A percentile compares a stretch with the other conserved stretches of the same genome.
Evolutionary conservation across 139 green algal species (phyloP).

Genomic region (Chlorella sp.): DNA sequence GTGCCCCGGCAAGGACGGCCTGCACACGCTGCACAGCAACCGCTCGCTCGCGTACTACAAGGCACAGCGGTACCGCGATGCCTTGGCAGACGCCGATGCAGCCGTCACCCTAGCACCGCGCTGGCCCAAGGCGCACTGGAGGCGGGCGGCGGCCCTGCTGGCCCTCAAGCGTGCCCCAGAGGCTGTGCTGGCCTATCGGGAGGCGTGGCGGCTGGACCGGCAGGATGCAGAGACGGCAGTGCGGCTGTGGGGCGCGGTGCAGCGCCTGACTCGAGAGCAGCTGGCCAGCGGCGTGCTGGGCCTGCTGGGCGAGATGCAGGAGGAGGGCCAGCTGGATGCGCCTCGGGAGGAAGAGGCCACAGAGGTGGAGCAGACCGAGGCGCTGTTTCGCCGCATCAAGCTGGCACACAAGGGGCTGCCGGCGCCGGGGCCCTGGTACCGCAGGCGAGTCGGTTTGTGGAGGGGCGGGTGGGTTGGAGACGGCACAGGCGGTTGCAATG

Average conservation of each 20-base stretch:
- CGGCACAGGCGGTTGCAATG: not conserved
- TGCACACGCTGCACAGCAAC: slow-evolving; percentile 44
- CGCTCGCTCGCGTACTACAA: slow-evolving; percentile 46
- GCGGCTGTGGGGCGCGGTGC: slow-evolving; percentile 43
- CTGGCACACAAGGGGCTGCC: slow-evolving; percentile 7
- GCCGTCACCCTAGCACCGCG: slow-evolving; percentile 2
- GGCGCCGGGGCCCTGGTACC: slow-evolving; percentile 39
- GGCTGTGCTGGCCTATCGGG: slow-evolving; percentile 42
- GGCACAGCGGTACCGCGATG: slow-evolving; percentile 37
- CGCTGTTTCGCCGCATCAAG: slow-evolving; percentile 36
- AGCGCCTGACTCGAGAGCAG: slow-evolving; percentile 50
- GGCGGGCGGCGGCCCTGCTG: slow-evolving; percentile 41
- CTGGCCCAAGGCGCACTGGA: slow-evolving; percentile 58
- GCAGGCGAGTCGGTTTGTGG: not conserved
- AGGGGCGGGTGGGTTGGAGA: not conserved
- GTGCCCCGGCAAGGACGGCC: not conserved
- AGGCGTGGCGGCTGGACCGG: slow-evolving; percentile 23
- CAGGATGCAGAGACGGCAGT: slow-evolving; percentile 25
- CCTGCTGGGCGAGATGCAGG: slow-evolving; percentile 26
- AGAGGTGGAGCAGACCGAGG: slow-evolving; percentile 33
- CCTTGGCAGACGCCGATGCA: slow-evolving; percentile 48
- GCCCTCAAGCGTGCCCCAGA: slow-evolving; percentile 39
- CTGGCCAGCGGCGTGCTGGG: slow-evolving; percentile 37
- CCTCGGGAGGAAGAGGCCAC: slow-evolving; percentile 9
- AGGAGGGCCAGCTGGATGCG: not conserved